These are phyloP conservation scores for Globisporangium orthogonon DNA, from an alignment of 352 stramenopile species.

Conservation along the genomic window DNA sequence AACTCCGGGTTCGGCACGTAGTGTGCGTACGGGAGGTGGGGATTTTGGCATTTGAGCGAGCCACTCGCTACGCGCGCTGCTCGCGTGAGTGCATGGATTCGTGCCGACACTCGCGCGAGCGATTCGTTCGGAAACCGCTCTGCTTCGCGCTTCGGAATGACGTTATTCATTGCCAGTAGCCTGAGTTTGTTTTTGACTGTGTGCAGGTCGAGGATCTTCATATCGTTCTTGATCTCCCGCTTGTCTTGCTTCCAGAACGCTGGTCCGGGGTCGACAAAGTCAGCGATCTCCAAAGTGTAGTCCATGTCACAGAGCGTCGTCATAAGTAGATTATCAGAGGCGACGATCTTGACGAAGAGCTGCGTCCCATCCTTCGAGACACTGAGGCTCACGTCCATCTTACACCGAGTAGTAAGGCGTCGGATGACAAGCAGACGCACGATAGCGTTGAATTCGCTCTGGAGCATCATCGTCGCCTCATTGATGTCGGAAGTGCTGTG, in stretches of 20 bases:
- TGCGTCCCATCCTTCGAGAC: slow-evolving; percentile 36
- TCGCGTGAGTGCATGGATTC: slow-evolving; percentile 41
- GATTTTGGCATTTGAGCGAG: slow-evolving; percentile 18
- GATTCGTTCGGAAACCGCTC: slow-evolving; percentile 38
- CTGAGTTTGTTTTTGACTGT: slow-evolving; percentile 54
- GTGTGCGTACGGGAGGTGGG: slow-evolving; percentile 24
- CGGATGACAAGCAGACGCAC: slow-evolving; percentile 47
- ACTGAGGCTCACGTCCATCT: slow-evolving; percentile 52
- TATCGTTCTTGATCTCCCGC: slow-evolving; percentile 38
- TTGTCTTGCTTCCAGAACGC: slow-evolving; percentile 38
- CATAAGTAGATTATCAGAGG: slow-evolving; percentile 60
- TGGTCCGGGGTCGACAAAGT: slow-evolving; percentile 47
- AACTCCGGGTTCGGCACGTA: slow-evolving; percentile 41
- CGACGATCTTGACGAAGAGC: slow-evolving; percentile 44
- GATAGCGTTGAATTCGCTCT: slow-evolving; percentile 57
- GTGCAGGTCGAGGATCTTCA: slow-evolving; percentile 34
- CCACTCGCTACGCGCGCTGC: slow-evolving; percentile 20
- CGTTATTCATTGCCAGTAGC: slow-evolving; percentile 23
- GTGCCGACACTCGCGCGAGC: slow-evolving; percentile 29
- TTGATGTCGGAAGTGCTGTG: not conserved
- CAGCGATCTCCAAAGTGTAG: slow-evolving; percentile 48
- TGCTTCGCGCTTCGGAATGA: slow-evolving; percentile 31
- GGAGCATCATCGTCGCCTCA: slow-evolving; percentile 14
- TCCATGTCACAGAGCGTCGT: slow-evolving; percentile 41
- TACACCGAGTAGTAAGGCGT: slow-evolving; percentile 37